Percentiles rank a stretch among this genome's conserved stretches.
phyloP scores from a whole-genome alignment of 2,329 filamentous ascomycete genomes.

The Botrytis medusae region DNA sequence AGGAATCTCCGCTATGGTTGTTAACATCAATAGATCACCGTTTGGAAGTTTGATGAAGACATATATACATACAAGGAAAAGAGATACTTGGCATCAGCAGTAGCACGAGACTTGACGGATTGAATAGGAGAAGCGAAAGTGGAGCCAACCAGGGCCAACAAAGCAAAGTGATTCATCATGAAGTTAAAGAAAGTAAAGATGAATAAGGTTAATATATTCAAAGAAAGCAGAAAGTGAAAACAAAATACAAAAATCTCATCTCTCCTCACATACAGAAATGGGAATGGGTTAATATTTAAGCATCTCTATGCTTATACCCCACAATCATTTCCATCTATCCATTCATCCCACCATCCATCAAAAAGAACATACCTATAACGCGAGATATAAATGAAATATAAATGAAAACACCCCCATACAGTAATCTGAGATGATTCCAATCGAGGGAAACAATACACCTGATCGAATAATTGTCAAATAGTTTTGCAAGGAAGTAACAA shows the following conservation, averaged over 20 bases:
- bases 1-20: slow-evolving; percentile 40
- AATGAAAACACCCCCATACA: neutral
- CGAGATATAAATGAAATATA: neutral
- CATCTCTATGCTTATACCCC: neutral
- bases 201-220: no score
- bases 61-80: slow-evolving; percentile 10
- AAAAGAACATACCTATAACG: neutral
- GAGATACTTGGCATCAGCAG: slow-evolving; percentile 12
- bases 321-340: neutral
- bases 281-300: neutral
- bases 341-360: no score
- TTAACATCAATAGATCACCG: neutral
- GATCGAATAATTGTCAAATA: no score
- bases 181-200: slow-evolving; percentile 4
- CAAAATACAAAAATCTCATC: neutral
- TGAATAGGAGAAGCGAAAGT: slow-evolving; percentile 14
- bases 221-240: neutral
- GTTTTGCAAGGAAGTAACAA: neutral
- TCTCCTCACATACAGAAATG: neutral
- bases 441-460: neutral
- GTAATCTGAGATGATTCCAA: neutral
- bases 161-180: neutral
- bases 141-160: slow-evolving; percentile 18
- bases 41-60: neutral
- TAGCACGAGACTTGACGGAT: neutral